Evolutionary conservation across 768 basidiomycete species (phyloP), one percentile per base, ranked within the genome.

Genomic region (Hygrocybe coccinea): DNA sequence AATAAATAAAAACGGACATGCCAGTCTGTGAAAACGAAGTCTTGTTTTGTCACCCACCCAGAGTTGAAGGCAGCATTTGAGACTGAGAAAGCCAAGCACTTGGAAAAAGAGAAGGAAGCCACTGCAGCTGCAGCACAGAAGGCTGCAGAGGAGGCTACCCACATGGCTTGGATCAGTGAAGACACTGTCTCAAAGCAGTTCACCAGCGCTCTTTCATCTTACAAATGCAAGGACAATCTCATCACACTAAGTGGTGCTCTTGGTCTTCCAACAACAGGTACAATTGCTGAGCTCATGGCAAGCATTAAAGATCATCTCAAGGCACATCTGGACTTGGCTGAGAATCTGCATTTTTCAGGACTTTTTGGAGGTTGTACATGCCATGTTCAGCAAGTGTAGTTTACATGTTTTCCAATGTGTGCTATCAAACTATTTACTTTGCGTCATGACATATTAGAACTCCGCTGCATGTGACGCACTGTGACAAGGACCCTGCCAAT

Each of bases 91-190:
- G 54, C 54, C 22, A 53, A 46, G 19, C 7, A 38, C 12, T 15
- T 34, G 35, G 19, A 58, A 19, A 12, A 38, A 34, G 57, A 58
- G 46, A 48, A 38, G 37, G 37, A 38, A 38, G 37, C 37, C n/a
- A n/a, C 37, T 9, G 37, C 9, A n/a, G n/a, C 9, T 9, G 37
- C 9, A 9, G 37, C 37, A 9, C 34, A 34, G 55, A 50, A 59
- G 38, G 24, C 22, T 22, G 50, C 44, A 10, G 24, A 55, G 38
- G 36, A 45, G 10, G 55, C 37, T 19, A 66, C 67, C 21, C 34
- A 33, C 25, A 45, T 15, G 25, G 51, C 50, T 15, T 58, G 58
- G 53, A 54, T 54, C 37, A 14, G 14, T 7, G 35, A 36, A 34
- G 50, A 52, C 50, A 19, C 35, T 8, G 35, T 25, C 5, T 52